Percentiles rank a stretch among this genome's conserved stretches.
Conservation (phyloP, 192 early-diverging fungal species). For the Coemansia sp. region DNA sequence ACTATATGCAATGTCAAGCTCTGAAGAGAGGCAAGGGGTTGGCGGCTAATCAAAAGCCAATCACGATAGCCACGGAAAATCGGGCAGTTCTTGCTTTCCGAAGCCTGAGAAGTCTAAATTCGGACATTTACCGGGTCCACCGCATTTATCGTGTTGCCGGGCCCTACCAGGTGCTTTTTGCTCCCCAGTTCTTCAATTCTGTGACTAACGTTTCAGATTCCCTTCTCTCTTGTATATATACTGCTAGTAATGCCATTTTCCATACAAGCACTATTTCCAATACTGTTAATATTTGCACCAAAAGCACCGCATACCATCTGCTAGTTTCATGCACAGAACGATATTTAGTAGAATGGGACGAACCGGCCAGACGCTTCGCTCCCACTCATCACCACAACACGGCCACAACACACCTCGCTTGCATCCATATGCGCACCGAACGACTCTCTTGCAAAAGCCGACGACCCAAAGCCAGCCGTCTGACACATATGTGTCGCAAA, state of each 20-base stretch:
- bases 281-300: not conserved
- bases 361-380: conserved; percentile 28
- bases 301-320: not conserved
- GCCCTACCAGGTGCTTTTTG: not conserved
- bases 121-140: not conserved
- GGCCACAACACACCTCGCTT: conserved; percentile 11
- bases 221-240: conserved; percentile 1
- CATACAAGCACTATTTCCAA: not conserved
- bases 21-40: not conserved
- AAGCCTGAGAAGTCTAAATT: not conserved
- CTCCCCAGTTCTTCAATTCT: not conserved
- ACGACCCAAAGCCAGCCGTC: not conserved
- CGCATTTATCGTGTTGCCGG: not conserved
- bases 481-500: not conserved
- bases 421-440: conserved; percentile 22
- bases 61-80: not conserved
- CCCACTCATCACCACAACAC: conserved; percentile 8
- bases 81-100: not conserved
- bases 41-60: conserved; percentile 3
- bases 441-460: not conserved
- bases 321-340: conserved; percentile 23
- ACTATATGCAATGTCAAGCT: not conserved
- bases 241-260: not conserved
- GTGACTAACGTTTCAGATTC: not conserved
- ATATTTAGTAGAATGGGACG: conserved; percentile 43